Percentiles rank a stretch among this genome's conserved stretches.
phyloP scores from a whole-genome alignment of 805 yeast species.

The Metschnikowia baotianmanensis region DNA sequence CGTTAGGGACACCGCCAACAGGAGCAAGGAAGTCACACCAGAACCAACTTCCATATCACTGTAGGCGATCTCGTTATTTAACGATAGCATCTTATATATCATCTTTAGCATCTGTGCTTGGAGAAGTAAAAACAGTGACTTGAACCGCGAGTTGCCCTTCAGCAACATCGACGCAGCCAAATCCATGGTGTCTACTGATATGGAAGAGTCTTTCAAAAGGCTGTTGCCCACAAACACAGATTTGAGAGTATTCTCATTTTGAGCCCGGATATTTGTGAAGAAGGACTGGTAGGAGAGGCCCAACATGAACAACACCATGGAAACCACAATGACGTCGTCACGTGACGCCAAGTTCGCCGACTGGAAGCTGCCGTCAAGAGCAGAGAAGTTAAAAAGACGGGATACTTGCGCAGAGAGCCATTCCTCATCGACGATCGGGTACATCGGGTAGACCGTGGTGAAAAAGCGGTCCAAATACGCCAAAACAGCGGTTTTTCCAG shows the following conservation, averaged over 20 bases:
- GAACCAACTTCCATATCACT: conserved; percentile 9
- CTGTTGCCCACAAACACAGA: conserved; percentile 8
- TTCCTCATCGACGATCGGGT: conserved; percentile 18
- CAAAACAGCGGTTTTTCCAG: conserved; percentile 7
- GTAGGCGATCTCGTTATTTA: conserved; percentile 18
- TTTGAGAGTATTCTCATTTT: conserved; percentile 12
- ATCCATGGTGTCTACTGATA: conserved; percentile 15
- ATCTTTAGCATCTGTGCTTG: conserved; percentile 21
- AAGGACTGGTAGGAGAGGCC: conserved; percentile 19
- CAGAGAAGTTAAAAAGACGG: conserved; percentile 9
- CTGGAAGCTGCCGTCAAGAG: conserved; percentile 3
- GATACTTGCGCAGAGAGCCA: conserved; percentile 9
- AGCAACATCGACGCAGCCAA: conserved; percentile 18
- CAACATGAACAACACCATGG: conserved; percentile 18
- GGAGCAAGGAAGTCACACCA: conserved; percentile 11
- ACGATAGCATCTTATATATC: conserved; percentile 14
- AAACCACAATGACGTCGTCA: conserved; percentile 16
- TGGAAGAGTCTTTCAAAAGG: conserved; percentile 13
- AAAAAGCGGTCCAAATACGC: conserved; percentile 17
- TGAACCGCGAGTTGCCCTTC: conserved; percentile 11
- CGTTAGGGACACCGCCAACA: conserved; percentile 13
- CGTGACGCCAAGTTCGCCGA: conserved; percentile 12
- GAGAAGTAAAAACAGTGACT: conserved; percentile 15
- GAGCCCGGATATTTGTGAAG: conserved; percentile 14
- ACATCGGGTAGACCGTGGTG: conserved; percentile 17